A percentile compares a stretch with the other conserved stretches of the same genome.
phyloP scores from a whole-genome alignment of 108 stramenopile species.

The Cylindrotheca closterium region DNA sequence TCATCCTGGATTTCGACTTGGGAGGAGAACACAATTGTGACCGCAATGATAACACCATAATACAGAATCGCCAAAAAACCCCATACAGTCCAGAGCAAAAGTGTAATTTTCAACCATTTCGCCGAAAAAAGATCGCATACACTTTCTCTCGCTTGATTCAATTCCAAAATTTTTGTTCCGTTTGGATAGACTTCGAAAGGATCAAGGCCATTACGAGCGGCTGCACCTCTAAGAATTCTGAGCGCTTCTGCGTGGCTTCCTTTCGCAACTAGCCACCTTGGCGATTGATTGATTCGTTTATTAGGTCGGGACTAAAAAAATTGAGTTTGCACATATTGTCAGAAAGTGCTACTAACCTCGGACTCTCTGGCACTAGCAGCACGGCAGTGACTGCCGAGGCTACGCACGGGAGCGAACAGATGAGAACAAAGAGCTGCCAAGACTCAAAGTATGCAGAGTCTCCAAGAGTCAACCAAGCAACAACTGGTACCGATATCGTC shows the following conservation, averaged over 20 bases:
- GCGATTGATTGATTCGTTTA: conserved; percentile 9
- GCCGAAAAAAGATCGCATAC: conserved; percentile 35
- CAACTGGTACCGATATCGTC: conserved; percentile 49
- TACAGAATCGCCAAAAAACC: conserved; percentile 45
- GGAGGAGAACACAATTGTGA: conserved; percentile 48
- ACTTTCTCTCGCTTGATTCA: conserved; percentile 19
- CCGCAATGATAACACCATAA: conserved; percentile 50
- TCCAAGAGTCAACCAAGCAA: conserved; percentile 55
- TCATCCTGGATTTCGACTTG: conserved; percentile 13
- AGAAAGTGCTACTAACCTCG: background rate
- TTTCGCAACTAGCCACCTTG: conserved; percentile 57
- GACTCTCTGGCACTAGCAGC: conserved; percentile 58
- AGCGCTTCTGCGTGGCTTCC: conserved; percentile 60
- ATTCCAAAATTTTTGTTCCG: conserved; percentile 18
- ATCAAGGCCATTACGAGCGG: conserved; percentile 46
- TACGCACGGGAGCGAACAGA: conserved; percentile 64
- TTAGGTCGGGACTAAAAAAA: too few relatives aligned
- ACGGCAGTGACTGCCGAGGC: conserved; percentile 39
- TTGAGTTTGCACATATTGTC: too few relatives aligned
- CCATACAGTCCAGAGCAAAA: conserved; percentile 34
- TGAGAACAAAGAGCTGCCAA: conserved; percentile 56
- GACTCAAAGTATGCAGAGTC: conserved; percentile 13
- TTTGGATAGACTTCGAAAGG: conserved; percentile 38
- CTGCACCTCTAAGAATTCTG: conserved; percentile 47
- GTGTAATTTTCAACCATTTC: conserved; percentile 49